These are phyloP conservation scores for Brassica incana DNA, from an alignment of 345 rosid species.

Conservation along the genomic window DNA sequence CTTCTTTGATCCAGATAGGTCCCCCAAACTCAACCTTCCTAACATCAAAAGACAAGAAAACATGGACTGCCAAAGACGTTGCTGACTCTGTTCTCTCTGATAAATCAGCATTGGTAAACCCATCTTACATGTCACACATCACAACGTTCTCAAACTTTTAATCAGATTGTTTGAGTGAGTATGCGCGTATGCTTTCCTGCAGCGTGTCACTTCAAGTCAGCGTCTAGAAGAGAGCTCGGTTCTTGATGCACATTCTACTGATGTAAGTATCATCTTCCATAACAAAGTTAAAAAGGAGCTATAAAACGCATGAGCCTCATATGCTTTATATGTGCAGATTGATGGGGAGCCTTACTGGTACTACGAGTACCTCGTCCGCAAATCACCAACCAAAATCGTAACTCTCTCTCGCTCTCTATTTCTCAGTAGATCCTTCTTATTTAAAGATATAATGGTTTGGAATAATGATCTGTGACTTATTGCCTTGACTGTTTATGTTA, in stretches of 20 bases:
- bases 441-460: background rate
- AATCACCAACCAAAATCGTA: constrained; percentile 78
- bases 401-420: constrained; percentile 1
- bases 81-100: constrained; percentile 92
- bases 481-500: background rate
- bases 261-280: constrained; percentile 47
- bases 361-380: constrained; percentile 87
- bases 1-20: constrained; percentile 74
- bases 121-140: constrained; percentile 9
- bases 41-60: constrained; percentile 77
- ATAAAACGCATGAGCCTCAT: background rate
- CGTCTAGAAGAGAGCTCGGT: constrained; percentile 86
- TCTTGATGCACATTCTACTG: constrained; percentile 69
- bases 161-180: constrained; percentile 16
- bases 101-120: constrained; percentile 83
- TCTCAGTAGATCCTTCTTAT: background rate
- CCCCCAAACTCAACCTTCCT: constrained; percentile 78
- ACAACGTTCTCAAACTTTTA: constrained; percentile 15
- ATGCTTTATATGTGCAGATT: too few species aligned
- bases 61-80: constrained; percentile 84
- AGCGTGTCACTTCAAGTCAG: constrained; percentile 95
- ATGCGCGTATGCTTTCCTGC: background rate
- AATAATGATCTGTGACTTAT: too few species aligned
- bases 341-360: constrained; percentile 90
- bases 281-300: background rate